Conservation (phyloP, 495 filamentous ascomycete genomes). For the Oidiodendron maius region DNA sequence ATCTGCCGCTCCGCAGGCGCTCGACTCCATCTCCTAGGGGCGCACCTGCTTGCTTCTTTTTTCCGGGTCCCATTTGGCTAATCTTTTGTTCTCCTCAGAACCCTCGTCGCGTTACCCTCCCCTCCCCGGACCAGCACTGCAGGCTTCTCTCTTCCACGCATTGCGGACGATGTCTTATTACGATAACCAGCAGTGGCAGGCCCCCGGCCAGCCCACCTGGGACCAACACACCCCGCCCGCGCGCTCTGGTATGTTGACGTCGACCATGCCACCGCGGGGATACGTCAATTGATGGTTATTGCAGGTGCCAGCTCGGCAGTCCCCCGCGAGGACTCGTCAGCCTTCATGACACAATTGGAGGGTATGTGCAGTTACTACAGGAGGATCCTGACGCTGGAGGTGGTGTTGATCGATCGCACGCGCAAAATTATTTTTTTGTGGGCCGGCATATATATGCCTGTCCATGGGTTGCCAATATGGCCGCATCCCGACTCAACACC, state of each 20-base stretch:
- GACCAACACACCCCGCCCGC: conserved; percentile 83
- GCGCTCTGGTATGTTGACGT: conserved; percentile 62
- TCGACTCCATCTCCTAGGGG: too few species aligned
- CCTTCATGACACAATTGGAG: conserved; percentile 87
- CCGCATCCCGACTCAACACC: conserved; percentile 5
- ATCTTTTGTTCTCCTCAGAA: conserved; percentile 15
- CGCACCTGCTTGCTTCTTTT: too few species aligned
- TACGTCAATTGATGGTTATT: conserved; percentile 29
- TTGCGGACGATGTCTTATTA: conserved; percentile 72
- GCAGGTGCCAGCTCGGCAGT: conserved; percentile 72
- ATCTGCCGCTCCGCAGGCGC: too few species aligned
- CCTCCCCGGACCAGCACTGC: conserved; percentile 22
- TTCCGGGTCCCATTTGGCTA: too few species aligned
- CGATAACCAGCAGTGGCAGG: conserved; percentile 75
- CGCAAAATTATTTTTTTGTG: conserved; percentile 7
- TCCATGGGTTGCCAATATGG: background rate
- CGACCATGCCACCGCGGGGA: background rate
- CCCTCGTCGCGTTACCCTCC: conserved; percentile 21
- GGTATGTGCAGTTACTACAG: conserved; percentile 51
- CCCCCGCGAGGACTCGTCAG: conserved; percentile 70
- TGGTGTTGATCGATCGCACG: background rate
- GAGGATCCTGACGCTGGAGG: background rate
- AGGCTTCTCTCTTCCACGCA: conserved; percentile 23
- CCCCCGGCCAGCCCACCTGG: conserved; percentile 63
- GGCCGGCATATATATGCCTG: background rate